A percentile compares a stretch with the other conserved stretches of the same genome.
Conservation (phyloP, 2,329 filamentous ascomycete genomes). For the Aspergillus fumigatus region DNA sequence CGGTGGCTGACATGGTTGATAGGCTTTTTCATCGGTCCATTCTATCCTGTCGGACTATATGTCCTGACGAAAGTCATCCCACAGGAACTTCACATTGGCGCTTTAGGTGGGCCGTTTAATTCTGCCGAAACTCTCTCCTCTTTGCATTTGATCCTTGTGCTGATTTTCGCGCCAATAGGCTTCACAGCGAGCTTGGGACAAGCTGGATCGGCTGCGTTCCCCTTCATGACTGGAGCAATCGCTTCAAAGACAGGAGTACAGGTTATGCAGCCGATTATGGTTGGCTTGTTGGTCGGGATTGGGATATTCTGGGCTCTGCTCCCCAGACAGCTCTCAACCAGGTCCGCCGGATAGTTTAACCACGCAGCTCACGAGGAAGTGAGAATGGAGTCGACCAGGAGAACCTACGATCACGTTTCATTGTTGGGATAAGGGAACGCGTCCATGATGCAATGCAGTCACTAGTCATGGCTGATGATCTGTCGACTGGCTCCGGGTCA, state of each 20-base stretch:
- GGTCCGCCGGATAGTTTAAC: not conserved
- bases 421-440: not conserved
- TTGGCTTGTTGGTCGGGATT: constrained; percentile 18
- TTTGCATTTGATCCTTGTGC: not conserved
- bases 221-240: constrained; percentile 21
- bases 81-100: constrained; percentile 19
- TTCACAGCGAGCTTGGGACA: constrained; percentile 22
- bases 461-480: not conserved
- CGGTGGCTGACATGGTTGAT: not conserved
- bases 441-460: not conserved
- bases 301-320: constrained; percentile 19
- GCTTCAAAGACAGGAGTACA: constrained; percentile 20
- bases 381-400: not conserved
- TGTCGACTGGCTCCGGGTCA: not conserved
- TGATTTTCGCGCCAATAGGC: constrained; percentile 10
- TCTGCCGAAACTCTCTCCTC: not conserved
- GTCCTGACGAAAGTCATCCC: constrained; percentile 20
- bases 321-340: constrained; percentile 6
- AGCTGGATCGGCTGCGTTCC: constrained; percentile 20
- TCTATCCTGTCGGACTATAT: constrained; percentile 22
- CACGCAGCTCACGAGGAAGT: not conserved
- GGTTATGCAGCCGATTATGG: constrained; percentile 22
- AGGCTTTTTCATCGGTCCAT: constrained; percentile 25
- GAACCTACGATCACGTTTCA: not conserved
- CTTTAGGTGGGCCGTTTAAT: constrained; percentile 15